phyloP scores from a whole-genome alignment of 2,329 filamentous ascomycete genomes.

The Amylocarpus encephaloides region DNA sequence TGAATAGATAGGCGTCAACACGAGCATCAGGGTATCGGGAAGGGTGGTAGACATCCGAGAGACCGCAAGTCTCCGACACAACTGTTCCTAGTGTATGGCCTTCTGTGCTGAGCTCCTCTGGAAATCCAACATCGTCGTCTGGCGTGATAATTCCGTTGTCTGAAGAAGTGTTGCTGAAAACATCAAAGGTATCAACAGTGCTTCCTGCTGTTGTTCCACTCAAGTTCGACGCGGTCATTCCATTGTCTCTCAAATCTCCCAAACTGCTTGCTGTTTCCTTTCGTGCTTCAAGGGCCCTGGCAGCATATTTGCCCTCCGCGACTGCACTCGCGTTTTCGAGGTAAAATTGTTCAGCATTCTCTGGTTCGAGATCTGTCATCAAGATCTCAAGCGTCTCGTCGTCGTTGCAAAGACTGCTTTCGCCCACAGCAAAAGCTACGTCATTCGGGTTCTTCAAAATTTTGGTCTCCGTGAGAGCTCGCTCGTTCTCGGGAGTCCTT shows the following conservation, averaged over 20 bases:
- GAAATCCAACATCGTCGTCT: slow-evolving; percentile 52
- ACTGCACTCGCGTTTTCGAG: slow-evolving; percentile 81
- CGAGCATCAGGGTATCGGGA: slow-evolving; percentile 85
- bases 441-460: slow-evolving; percentile 31
- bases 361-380: slow-evolving; percentile 64
- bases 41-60: slow-evolving; percentile 82
- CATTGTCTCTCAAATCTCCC: slow-evolving; percentile 50
- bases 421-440: slow-evolving; percentile 23
- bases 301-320: slow-evolving; percentile 72
- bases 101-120: slow-evolving; percentile 78
- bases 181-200: slow-evolving; percentile 61
- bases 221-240: slow-evolving; percentile 32
- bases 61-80: slow-evolving; percentile 82
- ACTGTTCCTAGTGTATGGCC: slow-evolving; percentile 90
- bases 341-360: slow-evolving; percentile 67
- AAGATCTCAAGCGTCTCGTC: slow-evolving; percentile 74
- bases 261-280: slow-evolving; percentile 53
- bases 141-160: slow-evolving; percentile 53
- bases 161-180: slow-evolving; percentile 70
- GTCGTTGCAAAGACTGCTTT: slow-evolving; percentile 34
- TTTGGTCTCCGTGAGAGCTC: slow-evolving; percentile 31
- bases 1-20: slow-evolving; percentile 94
- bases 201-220: slow-evolving; percentile 36
- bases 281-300: slow-evolving; percentile 58
- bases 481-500: slow-evolving; percentile 58